phyloP scores from a whole-genome alignment of 164 flowering plant genomes.

The Tetrastigma voinierianum region DNA sequence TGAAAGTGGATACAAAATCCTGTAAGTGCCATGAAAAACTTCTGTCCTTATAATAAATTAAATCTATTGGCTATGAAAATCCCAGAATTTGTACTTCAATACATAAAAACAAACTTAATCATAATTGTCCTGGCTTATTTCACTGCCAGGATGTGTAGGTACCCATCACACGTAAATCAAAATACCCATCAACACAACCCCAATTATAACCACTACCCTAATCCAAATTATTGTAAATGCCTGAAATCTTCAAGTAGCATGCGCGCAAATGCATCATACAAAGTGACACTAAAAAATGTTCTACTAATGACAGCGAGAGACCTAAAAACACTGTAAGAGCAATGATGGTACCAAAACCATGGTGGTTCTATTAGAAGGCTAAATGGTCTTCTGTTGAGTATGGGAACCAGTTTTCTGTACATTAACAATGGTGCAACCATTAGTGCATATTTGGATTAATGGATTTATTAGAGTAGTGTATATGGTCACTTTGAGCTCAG shows the following conservation, averaged over 20 bases:
- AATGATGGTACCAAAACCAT: conserved; percentile 40
- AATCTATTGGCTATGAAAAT: too few species aligned
- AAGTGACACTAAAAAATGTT: conserved; percentile 41
- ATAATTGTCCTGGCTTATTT: conserved; percentile 19
- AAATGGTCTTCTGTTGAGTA: conserved; percentile 21
- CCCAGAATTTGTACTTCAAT: too few species aligned
- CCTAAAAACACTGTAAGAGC: conserved; percentile 43
- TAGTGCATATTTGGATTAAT: conserved; percentile 65
- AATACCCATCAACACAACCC: conserved; percentile 34
- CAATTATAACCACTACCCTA: conserved; percentile 29
- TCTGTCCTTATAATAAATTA: too few species aligned
- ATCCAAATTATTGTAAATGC: conserved; percentile 25
- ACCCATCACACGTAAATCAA: conserved; percentile 35
- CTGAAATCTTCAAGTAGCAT: conserved; percentile 59
- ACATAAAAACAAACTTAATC: too few species aligned
- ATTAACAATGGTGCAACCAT: conserved; percentile 58
- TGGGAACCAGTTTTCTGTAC: conserved; percentile 41
- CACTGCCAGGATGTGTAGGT: conserved; percentile 41
- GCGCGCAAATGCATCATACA: conserved; percentile 63
- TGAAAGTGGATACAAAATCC: too few species aligned
- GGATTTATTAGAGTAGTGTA: conserved; percentile 74
- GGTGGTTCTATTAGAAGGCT: conserved; percentile 42
- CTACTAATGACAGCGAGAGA: conserved; percentile 55
- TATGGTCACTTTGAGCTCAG: conserved; percentile 73
- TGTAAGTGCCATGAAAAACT: too few species aligned